These are phyloP conservation scores for Juglanconis sp. DNA, from an alignment of 2,329 filamentous ascomycete genomes.

Conservation along the genomic window DNA sequence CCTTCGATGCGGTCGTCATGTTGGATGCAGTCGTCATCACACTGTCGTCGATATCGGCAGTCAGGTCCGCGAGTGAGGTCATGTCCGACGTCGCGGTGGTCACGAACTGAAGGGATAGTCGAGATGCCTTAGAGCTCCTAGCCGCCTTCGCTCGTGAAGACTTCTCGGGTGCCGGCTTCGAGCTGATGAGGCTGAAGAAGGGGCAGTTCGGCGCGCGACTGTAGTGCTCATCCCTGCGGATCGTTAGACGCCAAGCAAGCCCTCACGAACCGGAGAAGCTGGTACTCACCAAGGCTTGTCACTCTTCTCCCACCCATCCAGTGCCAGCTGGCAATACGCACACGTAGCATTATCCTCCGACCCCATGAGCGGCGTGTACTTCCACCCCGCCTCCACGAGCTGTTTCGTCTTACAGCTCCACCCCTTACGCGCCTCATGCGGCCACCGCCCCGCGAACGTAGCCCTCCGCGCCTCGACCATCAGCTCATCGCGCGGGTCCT, in stretches of 20 bases:
- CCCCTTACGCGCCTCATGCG: conserved; percentile 80
- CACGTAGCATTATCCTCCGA: conserved; percentile 89
- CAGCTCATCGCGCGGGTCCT: conserved; percentile 69
- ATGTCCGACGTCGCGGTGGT: conserved; percentile 49
- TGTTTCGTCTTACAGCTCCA: conserved; percentile 90
- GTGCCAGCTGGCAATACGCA: conserved; percentile 80
- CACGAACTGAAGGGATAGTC: conserved; percentile 58
- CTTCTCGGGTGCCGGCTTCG: conserved; percentile 55
- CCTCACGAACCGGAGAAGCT: not conserved
- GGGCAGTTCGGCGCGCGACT: conserved; percentile 74
- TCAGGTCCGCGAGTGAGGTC: conserved; percentile 44
- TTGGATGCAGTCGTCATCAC: conserved; percentile 57
- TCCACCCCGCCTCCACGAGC: conserved; percentile 92
- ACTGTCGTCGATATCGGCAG: conserved; percentile 54
- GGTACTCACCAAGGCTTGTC: conserved; percentile 77
- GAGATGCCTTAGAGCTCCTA: conserved; percentile 66
- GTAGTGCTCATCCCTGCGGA: conserved; percentile 74
- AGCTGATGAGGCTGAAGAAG: conserved; percentile 72
- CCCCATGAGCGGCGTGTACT: conserved; percentile 79
- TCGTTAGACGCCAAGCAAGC: conserved; percentile 23
- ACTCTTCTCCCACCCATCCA: conserved; percentile 91
- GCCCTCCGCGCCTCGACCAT: conserved; percentile 75
- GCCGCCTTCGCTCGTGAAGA: conserved; percentile 50
- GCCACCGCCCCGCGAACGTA: conserved; percentile 85
- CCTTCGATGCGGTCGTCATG: conserved; percentile 44